These are phyloP conservation scores for Boletus sp. DNA, from an alignment of 768 basidiomycete genomes.

Conservation along the genomic window DNA sequence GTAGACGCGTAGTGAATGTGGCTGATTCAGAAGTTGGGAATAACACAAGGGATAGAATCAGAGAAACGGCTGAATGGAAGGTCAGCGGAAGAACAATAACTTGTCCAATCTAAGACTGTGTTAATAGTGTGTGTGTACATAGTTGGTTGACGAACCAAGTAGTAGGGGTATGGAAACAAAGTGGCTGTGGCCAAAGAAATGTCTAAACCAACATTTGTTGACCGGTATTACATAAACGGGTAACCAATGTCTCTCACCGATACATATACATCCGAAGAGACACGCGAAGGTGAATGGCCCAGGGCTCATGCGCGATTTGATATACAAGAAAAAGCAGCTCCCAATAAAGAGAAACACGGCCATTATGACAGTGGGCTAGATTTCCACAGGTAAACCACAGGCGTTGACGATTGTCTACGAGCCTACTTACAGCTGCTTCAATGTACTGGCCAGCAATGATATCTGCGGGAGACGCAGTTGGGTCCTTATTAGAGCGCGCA, in stretches of 20 bases:
- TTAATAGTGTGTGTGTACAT: background rate
- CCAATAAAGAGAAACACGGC: slow-evolving; percentile 64
- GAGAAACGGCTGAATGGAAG: slow-evolving; percentile 55
- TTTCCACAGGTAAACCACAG: background rate
- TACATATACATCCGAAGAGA: slow-evolving; percentile 56
- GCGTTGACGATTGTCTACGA: background rate
- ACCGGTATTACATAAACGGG: background rate
- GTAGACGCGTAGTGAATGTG: slow-evolving; percentile 50
- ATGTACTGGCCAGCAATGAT: slow-evolving; percentile 54
- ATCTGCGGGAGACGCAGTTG: slow-evolving; percentile 35
- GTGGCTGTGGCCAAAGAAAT: slow-evolving; percentile 54
- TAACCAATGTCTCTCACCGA: slow-evolving; percentile 39
- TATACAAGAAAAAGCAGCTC: slow-evolving; percentile 51
- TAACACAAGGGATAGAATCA: slow-evolving; percentile 49
- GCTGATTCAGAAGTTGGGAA: slow-evolving; percentile 65
- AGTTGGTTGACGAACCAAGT: slow-evolving; percentile 35
- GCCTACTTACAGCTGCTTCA: slow-evolving; percentile 40
- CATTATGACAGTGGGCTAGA: slow-evolving; percentile 55
- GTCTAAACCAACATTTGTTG: slow-evolving; percentile 36
- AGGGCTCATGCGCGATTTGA: slow-evolving; percentile 58
- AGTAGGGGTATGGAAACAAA: slow-evolving; percentile 65
- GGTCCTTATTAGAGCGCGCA: slow-evolving; percentile 43
- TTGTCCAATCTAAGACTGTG: slow-evolving; percentile 42
- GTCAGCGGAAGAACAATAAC: slow-evolving; percentile 53
- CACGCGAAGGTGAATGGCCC: slow-evolving; percentile 58